Conservation (phyloP, 768 basidiomycete species). For the Tricholomella constricta region DNA sequence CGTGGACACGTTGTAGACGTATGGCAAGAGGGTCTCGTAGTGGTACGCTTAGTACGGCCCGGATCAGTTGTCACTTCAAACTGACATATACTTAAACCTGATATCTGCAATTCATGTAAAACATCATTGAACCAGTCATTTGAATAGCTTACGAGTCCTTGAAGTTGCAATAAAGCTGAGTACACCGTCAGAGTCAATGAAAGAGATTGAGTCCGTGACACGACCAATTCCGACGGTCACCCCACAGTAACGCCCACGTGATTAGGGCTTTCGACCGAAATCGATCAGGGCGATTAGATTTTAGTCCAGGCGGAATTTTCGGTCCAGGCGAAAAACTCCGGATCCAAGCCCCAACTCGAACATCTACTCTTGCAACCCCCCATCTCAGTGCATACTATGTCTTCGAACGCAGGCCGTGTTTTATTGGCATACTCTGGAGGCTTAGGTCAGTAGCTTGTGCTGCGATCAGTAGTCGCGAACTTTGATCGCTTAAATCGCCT, state of each 20-base stretch:
- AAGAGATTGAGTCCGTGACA: not conserved
- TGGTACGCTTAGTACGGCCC: not conserved
- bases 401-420: slow-evolving; percentile 74
- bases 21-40: not conserved
- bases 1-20: not conserved
- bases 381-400: slow-evolving; percentile 34
- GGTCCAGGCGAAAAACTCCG: slow-evolving; percentile 4
- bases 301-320: slow-evolving; percentile 6
- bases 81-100: not conserved
- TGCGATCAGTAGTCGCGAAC: slow-evolving; percentile 11
- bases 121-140: not conserved
- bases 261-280: slow-evolving; percentile 1
- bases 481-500: slow-evolving; percentile 13
- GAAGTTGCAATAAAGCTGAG: not conserved
- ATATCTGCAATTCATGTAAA: not conserved
- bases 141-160: not conserved
- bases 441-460: slow-evolving; percentile 63
- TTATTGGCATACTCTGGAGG: slow-evolving; percentile 98
- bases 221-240: not conserved
- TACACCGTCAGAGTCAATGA: not conserved
- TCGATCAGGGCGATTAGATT: slow-evolving; percentile 4
- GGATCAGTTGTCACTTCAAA: not conserved
- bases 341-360: no score
- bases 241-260: not conserved
- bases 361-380: slow-evolving; percentile 1